These are phyloP conservation scores for Claviceps sp. DNA, from an alignment of 2,329 filamentous ascomycete species.

Conservation along the genomic window DNA sequence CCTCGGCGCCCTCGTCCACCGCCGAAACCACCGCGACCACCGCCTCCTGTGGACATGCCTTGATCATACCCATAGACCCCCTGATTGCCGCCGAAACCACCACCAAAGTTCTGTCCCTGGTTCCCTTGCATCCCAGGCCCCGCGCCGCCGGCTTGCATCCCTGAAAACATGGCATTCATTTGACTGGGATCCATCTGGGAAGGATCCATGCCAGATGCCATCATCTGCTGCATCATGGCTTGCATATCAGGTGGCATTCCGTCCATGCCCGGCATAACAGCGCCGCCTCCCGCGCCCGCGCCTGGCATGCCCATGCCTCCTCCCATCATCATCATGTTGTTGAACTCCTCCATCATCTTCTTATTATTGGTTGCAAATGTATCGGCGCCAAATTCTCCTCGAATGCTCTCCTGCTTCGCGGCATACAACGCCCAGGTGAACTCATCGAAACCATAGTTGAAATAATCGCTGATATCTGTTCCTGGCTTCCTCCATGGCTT, in stretches of 20 bases:
- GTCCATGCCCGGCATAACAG: conserved; percentile 43
- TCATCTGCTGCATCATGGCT: conserved; percentile 58
- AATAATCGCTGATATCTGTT: conserved; percentile 90
- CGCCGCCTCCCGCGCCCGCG: conserved; percentile 19
- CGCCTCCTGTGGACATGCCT: conserved; percentile 28
- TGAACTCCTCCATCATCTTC: conserved; percentile 65
- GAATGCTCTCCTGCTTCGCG: conserved; percentile 69
- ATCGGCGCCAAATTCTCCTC: conserved; percentile 60
- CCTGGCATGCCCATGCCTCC: conserved; percentile 33
- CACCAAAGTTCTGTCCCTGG: conserved; percentile 38
- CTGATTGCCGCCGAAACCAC: conserved; percentile 38
- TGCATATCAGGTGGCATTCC: conserved; percentile 55
- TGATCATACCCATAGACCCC: conserved; percentile 38
- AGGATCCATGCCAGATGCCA: conserved; percentile 50
- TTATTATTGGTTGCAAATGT: conserved; percentile 52
- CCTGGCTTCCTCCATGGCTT: conserved; percentile 95
- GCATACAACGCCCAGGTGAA: conserved; percentile 96
- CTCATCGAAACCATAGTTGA: conserved; percentile 98
- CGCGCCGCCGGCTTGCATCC: conserved; percentile 37
- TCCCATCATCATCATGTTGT: conserved; percentile 55
- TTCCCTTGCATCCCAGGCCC: conserved; percentile 32
- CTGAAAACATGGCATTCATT: conserved; percentile 46
- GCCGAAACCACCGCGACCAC: conserved; percentile 17
- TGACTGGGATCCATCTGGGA: conserved; percentile 50
- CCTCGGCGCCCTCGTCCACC: conserved; percentile 19